Base-by-base conservation (phyloP, 805 yeast species). In the Saitoella complicata region DNA sequence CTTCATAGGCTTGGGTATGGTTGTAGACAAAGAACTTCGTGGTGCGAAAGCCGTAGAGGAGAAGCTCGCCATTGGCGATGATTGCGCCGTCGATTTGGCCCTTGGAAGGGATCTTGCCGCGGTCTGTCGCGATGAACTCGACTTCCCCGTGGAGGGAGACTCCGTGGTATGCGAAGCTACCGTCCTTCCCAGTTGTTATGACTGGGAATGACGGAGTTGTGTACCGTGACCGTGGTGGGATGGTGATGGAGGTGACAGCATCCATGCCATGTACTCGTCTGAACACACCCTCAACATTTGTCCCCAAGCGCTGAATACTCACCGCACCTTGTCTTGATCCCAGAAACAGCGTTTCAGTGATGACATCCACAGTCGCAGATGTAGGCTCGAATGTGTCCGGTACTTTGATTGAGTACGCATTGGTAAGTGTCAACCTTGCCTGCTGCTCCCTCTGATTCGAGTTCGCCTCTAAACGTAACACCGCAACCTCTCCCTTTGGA, bases 1-100 rank as follows among this genome's bases (percentile, higher is more conserved):
- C 58, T 57, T 86, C 95, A 43, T 69, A 67, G 51, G 82, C 86
- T 38, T 70, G 66, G 1, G 86, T 74, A 55, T 84, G 94, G 58
- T 87, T 84, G 78, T 85, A 85, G 21, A 84, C 60, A 54, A 79
- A 80, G 55, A 88, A 86, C 42, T 70, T 64, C 42, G 79, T 78
- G 1, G 91, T 83, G 52, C 77, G 75, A 68, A 91, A 88, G 1
- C 97, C 97, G 58, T 75, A 83, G 2, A 82, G 60, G 2, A 81
- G 59, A 36, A 79, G 60, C 38, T 76, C 76, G 7, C 69, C 53
- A 7, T 58, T 41, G 3, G 49, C 38, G 32, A 41, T 35, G 12
- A 40, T 29, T 42, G 46, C 74, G 0, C 95, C 94, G 59, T 88
- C 96, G 8, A 88, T 61, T 48, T 80, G 80, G 0, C 95, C 95